Evolutionary conservation across 495 filamentous ascomycete species (phyloP), one percentile per base, ranked within the genome.

Genomic region (Hypoxylon perforatum): DNA sequence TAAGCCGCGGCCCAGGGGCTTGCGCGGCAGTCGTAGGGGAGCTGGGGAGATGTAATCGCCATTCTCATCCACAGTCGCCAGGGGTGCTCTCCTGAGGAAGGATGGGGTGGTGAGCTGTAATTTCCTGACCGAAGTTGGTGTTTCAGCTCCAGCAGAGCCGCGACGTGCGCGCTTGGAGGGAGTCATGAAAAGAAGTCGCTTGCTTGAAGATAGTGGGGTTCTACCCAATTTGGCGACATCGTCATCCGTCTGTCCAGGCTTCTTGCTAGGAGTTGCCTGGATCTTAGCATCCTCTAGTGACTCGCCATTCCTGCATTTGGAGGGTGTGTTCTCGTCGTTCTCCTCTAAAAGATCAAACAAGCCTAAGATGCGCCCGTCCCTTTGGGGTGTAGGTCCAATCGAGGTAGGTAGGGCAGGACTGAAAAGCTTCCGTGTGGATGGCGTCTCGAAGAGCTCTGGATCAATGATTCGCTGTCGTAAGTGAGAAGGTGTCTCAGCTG

Each of bases 381-480:
- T 90, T 67, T 97, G 94, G 1, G 95, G 95, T 1, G 95, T 98
- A 1, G 94, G 94, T 6, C 93, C 93, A 64, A 97, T 79, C 36
- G 76, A 80, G 54, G 81, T 77, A 23, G 82, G 75, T 70, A 86
- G 46, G 65, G 79, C 58, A 1, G 88, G 89, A 59, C 87, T 89
- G 76, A 88, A 88, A 18, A 89, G 78, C 48, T 84, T 84, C 6
- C 86, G 80, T 9, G 86, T 70, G 0, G 88, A 86, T 0, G 86
- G 86, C 0, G 89, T 89, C 36, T 84, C 81, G 67, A 86, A 87
- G 33, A 69, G 35, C 35, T 69, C 61, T 0, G 66, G 10, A 82
- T 81, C 69, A 86, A 81, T 36, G 84, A 73, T 35, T 77, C 73
- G 21, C 61, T 63, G 23, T 54, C 63, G 67, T 61, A 49, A 9